Evolutionary conservation across 768 basidiomycete genomes (phyloP), one percentile per base, ranked within the genome.

Genomic region (Russula brevipes): DNA sequence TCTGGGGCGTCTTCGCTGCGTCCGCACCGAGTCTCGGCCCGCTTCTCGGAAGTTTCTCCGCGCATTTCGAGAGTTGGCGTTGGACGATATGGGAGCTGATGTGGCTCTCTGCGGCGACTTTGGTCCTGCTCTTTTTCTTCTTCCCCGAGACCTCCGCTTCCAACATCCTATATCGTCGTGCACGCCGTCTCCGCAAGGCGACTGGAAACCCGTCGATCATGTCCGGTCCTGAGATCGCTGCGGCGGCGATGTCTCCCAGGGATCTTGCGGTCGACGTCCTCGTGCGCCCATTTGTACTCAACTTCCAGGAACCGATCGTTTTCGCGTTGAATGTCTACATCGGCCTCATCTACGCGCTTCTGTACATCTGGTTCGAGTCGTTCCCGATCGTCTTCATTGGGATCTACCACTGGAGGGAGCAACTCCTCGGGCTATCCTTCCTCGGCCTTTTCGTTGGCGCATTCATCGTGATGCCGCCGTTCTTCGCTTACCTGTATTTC

Each of bases 31-130:
- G 71, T 53, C 67, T 72, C 7, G 74, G 75, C 0, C 75, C 75
- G 3, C 65, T 75, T 1, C 65, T 75, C 12, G 74, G 74, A 33
- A 72, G 75, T 4, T 76, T 75, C 56, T 72, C 73, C 1, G 73
- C 71, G 3, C 69, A 74, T 57, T 68, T 64, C 6, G 59, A 76
- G 42, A 61, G 68, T 8, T 76, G 75, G 75, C 66, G 66, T 14
- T 76, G 75, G 74, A 74, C 75, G 10, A 70, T 73, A 53, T 73
- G 72, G 70, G 72, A 73, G 63, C 64, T 76, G 36, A 53, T 75
- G 36, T 76, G 74, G 74, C 67, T 76, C 50, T 71, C 71, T 0
- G 63, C 69, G 5, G 63, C 67, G 24, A 55, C 73, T 5, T 49
- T 75, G 31, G 63, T 71, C 5, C 60, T 75, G 14, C 66, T 76